These are phyloP conservation scores for Panicum virgatum DNA, from an alignment of 202 grass and related monocot genomes.

Conservation along the genomic window DNA sequence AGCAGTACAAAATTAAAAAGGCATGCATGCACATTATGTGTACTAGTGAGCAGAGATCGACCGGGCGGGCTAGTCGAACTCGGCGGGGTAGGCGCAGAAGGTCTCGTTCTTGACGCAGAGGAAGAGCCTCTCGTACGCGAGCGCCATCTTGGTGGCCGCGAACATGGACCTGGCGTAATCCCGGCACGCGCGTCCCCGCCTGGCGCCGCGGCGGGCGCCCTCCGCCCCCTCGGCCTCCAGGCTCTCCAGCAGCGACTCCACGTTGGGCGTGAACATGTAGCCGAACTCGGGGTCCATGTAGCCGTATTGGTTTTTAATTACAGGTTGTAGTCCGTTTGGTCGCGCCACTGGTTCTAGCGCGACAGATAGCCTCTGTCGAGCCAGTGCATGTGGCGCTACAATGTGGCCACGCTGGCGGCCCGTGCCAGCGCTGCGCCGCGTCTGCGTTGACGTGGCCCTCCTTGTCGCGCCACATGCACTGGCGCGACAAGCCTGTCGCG, in stretches of 20 bases:
- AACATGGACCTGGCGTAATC: slow-evolving; percentile 87
- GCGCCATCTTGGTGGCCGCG: slow-evolving; percentile 91
- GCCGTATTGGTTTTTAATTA: too few species aligned
- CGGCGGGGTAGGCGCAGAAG: slow-evolving; percentile 68
- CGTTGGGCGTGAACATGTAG: slow-evolving; percentile 92
- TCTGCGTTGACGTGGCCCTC: too few species aligned
- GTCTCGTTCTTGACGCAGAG: slow-evolving; percentile 90
- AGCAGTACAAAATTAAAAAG: neutral
- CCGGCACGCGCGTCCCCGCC: slow-evolving; percentile 66
- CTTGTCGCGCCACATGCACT: too few species aligned
- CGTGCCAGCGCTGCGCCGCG: too few species aligned
- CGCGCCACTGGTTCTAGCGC: too few species aligned
- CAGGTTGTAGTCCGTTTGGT: too few species aligned
- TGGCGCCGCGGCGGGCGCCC: slow-evolving; percentile 52
- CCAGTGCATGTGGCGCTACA: too few species aligned
- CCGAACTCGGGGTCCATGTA: slow-evolving; percentile 93
- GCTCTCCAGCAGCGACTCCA: slow-evolving; percentile 74
- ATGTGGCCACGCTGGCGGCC: too few species aligned
- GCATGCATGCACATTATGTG: neutral
- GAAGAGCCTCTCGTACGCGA: too few species aligned
- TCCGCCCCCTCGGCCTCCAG: slow-evolving; percentile 75
- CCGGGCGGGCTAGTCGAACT: slow-evolving; percentile 38
- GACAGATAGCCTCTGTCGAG: too few species aligned
- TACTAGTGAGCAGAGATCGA: neutral
- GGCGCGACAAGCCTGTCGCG: too few species aligned